These are phyloP conservation scores for Myxozyma udenii DNA, from an alignment of 805 yeast genomes.

Conservation along the genomic window DNA sequence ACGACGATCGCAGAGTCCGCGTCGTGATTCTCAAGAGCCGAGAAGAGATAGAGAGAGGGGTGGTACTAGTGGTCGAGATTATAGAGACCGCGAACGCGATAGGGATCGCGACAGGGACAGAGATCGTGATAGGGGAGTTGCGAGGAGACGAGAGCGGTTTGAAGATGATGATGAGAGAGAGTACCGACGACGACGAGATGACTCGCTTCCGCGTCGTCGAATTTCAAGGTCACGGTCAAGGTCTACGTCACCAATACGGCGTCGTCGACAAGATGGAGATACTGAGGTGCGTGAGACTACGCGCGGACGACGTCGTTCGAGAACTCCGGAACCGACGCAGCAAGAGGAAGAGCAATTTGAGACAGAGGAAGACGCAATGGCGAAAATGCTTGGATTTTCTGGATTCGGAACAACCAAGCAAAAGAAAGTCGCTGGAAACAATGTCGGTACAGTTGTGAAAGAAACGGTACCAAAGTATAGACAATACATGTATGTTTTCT, in stretches of 20 bases:
- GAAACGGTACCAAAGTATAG: slow-evolving; percentile 39
- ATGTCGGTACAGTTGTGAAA: slow-evolving; percentile 38
- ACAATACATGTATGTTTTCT: slow-evolving; percentile 39
- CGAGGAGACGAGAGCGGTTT: slow-evolving; percentile 2
- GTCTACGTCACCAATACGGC: not conserved
- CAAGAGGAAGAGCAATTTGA: slow-evolving; percentile 23
- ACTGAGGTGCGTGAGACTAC: not conserved
- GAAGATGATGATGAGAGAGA: slow-evolving; percentile 1
- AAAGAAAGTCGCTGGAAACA: slow-evolving; percentile 41
- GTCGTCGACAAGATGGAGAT: not conserved
- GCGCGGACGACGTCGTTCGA: slow-evolving; percentile 2
- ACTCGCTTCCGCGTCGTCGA: not conserved
- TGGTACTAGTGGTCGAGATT: slow-evolving; percentile 2
- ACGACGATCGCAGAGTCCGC: too few species aligned
- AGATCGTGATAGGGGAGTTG: slow-evolving; percentile 5
- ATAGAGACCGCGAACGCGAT: slow-evolving; percentile 1
- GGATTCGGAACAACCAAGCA: slow-evolving; percentile 44
- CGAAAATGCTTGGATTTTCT: slow-evolving; percentile 45
- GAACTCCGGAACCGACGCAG: not conserved
- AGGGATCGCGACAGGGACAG: slow-evolving; percentile 7
- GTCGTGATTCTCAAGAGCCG: too few species aligned
- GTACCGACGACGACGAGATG: slow-evolving; percentile 1
- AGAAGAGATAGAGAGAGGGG: not conserved
- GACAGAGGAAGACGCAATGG: slow-evolving; percentile 33
- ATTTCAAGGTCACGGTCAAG: not conserved